These are phyloP conservation scores for Apiospora kogelbergensis DNA, from an alignment of 2,329 filamentous ascomycete genomes.

Conservation along the genomic window DNA sequence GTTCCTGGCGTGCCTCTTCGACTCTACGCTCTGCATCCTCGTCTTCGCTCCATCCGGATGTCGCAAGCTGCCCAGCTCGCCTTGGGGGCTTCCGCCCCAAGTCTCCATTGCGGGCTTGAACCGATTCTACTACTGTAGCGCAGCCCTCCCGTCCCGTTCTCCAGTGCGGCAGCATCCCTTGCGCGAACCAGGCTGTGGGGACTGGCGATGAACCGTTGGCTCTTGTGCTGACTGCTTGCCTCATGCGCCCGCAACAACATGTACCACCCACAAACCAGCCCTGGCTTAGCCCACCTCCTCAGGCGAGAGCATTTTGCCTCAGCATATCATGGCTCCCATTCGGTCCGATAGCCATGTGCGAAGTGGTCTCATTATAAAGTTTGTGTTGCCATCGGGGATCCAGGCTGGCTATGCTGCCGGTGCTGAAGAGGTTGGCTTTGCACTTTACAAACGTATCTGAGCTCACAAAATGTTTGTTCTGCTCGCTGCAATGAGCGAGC, in stretches of 20 bases:
- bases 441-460: neutral
- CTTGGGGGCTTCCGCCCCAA: neutral
- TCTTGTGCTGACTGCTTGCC: neutral
- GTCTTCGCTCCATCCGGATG: neutral
- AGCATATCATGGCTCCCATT: neutral
- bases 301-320: neutral
- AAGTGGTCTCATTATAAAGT: neutral
- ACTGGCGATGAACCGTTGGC: neutral
- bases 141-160: neutral
- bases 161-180: neutral
- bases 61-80: neutral
- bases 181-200: neutral
- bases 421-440: neutral
- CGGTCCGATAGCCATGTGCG: neutral
- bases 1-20: neutral
- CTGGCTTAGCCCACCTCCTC: slow-evolving; percentile 1
- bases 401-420: neutral
- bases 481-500: neutral
- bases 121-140: neutral
- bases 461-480: neutral
- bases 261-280: neutral
- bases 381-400: neutral
- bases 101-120: neutral
- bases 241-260: neutral
- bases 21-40: neutral